Conservation (phyloP, 1,139 yeast genomes). For the Spencermartinsiella ligniputridi region DNA sequence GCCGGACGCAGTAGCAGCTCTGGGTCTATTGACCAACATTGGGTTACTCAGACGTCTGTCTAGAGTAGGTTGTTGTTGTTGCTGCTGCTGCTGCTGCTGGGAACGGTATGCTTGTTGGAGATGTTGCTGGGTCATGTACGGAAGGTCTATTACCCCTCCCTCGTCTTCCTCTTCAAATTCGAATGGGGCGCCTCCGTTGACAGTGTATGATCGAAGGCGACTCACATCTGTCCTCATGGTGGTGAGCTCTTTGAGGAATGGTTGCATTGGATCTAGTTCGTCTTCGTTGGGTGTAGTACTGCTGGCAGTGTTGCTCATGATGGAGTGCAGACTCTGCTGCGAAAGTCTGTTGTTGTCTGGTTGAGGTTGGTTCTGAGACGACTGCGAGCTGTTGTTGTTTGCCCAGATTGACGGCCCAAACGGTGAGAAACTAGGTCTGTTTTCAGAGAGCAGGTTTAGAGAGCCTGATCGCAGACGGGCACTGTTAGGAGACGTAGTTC, state of each 20-base stretch:
- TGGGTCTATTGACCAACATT: slow-evolving; percentile 14
- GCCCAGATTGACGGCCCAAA: slow-evolving; percentile 35
- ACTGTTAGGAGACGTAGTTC: slow-evolving; percentile 8
- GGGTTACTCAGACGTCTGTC: slow-evolving; percentile 6
- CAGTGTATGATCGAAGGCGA: slow-evolving; percentile 38
- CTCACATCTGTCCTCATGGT: slow-evolving; percentile 33
- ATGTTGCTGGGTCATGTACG: slow-evolving; percentile 14
- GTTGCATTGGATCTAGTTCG: slow-evolving; percentile 31
- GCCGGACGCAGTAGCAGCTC: slow-evolving; percentile 25
- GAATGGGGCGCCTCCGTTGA: slow-evolving; percentile 19
- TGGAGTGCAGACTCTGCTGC: slow-evolving; percentile 10
- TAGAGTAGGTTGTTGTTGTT: slow-evolving; percentile 4
- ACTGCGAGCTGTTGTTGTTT: slow-evolving; percentile 8
- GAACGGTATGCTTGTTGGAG: slow-evolving; percentile 16
- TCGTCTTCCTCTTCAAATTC: slow-evolving; percentile 9
- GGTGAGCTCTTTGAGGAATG: slow-evolving; percentile 32
- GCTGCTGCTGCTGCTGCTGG: slow-evolving; percentile 12
- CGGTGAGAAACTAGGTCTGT: slow-evolving; percentile 29
- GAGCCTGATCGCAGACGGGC: slow-evolving; percentile 33
- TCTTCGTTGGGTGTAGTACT: slow-evolving; percentile 1
- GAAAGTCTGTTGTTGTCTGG: slow-evolving; percentile 16
- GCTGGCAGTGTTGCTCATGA: background rate
- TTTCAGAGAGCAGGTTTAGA: slow-evolving; percentile 30
- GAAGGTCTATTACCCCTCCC: background rate
- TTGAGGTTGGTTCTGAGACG: background rate